A percentile compares a stretch with the other conserved stretches of the same genome.
Conservation (phyloP, 106 monocot genomes). For the Amphibolis antarctica region DNA sequence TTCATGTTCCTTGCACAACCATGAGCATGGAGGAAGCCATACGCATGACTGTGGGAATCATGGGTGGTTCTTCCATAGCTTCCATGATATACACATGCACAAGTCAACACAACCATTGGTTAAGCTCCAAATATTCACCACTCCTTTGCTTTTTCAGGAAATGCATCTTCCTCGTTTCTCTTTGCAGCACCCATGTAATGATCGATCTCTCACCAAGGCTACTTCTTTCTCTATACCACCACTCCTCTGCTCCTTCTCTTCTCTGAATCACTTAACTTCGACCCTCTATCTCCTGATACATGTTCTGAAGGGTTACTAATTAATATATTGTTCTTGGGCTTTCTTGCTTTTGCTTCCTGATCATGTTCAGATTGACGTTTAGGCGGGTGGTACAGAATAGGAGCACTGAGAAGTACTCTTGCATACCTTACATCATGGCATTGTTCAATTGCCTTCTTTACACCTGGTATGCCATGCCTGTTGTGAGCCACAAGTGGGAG, state of each 20-base stretch:
- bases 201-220: not conserved
- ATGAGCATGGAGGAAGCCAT: slow-evolving; percentile 24
- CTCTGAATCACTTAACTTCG: too few species aligned
- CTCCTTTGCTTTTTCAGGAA: slow-evolving; percentile 25
- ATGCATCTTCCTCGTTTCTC: slow-evolving; percentile 55
- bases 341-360: not conserved
- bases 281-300: too few species aligned
- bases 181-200: slow-evolving; percentile 56
- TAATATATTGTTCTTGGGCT: not conserved
- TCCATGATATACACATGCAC: not conserved
- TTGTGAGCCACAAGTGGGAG: slow-evolving; percentile 51
- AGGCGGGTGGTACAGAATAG: slow-evolving; percentile 42
- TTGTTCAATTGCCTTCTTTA: slow-evolving; percentile 58
- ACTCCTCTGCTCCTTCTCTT: too few species aligned
- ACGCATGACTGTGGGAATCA: slow-evolving; percentile 34
- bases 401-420: slow-evolving; percentile 54
- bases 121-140: not conserved
- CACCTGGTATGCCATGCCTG: slow-evolving; percentile 68
- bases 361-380: slow-evolving; percentile 63
- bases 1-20: too few species aligned
- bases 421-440: slow-evolving; percentile 60
- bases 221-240: not conserved
- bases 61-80: slow-evolving; percentile 22
- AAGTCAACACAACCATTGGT: not conserved
- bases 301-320: too few species aligned